Evolutionary conservation across 2,329 filamentous ascomycete species (phyloP).

Genomic region (Neonectria neomacrospora): DNA sequence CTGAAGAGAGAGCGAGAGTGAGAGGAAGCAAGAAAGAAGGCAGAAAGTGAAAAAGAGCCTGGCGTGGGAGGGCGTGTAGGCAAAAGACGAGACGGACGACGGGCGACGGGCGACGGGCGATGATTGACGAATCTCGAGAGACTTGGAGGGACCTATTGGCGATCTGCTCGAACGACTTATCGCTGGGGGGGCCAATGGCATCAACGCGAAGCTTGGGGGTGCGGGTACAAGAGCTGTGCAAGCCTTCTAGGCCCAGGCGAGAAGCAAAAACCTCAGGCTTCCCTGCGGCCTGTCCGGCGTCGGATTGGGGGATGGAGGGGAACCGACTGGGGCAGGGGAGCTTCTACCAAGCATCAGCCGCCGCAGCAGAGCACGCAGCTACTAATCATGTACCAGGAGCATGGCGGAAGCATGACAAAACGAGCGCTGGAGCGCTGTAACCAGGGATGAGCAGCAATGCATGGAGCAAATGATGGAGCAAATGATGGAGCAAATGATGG

Average conservation of each 20-base stretch:
- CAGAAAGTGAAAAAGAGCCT: conserved; percentile 23
- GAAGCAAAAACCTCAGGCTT: conserved; percentile 37
- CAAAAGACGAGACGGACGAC: conserved; percentile 25
- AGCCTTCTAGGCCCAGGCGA: conserved; percentile 38
- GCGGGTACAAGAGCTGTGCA: conserved; percentile 41
- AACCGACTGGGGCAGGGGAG: conserved; percentile 33
- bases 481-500: conserved; percentile 10
- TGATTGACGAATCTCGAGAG: conserved; percentile 27
- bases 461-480: too few relatives aligned
- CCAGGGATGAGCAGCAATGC: too few relatives aligned
- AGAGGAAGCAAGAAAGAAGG: conserved; percentile 4
- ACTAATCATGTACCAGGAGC: background rate
- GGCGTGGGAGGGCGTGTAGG: conserved; percentile 41
- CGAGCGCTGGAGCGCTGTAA: too few relatives aligned
- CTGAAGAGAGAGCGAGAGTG: conserved; percentile 26
- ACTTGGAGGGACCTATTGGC: conserved; percentile 33
- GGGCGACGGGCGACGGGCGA: background rate
- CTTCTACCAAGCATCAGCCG: conserved; percentile 35
- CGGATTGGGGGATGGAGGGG: conserved; percentile 28
- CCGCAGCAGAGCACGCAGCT: conserved; percentile 27
- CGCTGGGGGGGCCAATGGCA: conserved; percentile 39
- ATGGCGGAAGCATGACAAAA: background rate
- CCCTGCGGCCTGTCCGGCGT: conserved; percentile 30
- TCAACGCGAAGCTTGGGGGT: conserved; percentile 39
- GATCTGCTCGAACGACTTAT: conserved; percentile 46